phyloP scores from a whole-genome alignment of 2,329 filamentous ascomycete species.

The Coniochaeta ligniaria region DNA sequence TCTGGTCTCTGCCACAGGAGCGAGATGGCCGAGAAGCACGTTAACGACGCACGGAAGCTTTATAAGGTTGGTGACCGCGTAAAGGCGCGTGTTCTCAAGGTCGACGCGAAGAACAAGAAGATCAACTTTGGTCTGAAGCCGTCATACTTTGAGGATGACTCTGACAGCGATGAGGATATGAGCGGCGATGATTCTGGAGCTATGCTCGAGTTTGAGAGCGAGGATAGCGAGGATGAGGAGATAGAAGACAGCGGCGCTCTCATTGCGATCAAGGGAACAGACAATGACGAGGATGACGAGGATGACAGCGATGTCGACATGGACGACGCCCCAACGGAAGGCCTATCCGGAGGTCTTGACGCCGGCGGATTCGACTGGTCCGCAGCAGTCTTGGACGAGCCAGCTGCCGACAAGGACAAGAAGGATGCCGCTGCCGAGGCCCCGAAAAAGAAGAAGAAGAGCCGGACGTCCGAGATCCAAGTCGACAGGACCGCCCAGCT shows the following conservation, averaged over 20 bases:
- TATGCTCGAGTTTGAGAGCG: constrained; percentile 38
- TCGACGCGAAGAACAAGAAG: constrained; percentile 67
- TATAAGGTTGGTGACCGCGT: constrained; percentile 90
- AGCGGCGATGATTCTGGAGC: constrained; percentile 38
- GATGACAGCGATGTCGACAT: constrained; percentile 36
- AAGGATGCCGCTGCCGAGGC: constrained; percentile 43
- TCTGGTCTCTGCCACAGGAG: constrained; percentile 90
- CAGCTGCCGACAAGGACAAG: constrained; percentile 35
- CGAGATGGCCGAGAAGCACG: constrained; percentile 78
- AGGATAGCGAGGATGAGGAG: constrained; percentile 27
- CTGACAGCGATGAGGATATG: constrained; percentile 36
- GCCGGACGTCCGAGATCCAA: constrained; percentile 68
- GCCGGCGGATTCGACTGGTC: constrained; percentile 85
- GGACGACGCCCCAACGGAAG: constrained; percentile 26
- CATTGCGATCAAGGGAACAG: constrained; percentile 24
- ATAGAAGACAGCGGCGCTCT: constrained; percentile 34
- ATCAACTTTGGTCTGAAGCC: constrained; percentile 91
- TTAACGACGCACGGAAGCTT: constrained; percentile 80
- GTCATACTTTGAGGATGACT: constrained; percentile 69
- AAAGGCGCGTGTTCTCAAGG: constrained; percentile 78
- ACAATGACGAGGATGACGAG: constrained; percentile 19
- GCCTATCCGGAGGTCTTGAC: constrained; percentile 53
- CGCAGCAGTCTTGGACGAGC: constrained; percentile 55
- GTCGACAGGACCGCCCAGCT: constrained; percentile 89
- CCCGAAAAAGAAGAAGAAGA: constrained; percentile 62